Evolutionary conservation across 495 filamentous ascomycete species (phyloP).

Genomic region (Aspergillus ostianus): DNA sequence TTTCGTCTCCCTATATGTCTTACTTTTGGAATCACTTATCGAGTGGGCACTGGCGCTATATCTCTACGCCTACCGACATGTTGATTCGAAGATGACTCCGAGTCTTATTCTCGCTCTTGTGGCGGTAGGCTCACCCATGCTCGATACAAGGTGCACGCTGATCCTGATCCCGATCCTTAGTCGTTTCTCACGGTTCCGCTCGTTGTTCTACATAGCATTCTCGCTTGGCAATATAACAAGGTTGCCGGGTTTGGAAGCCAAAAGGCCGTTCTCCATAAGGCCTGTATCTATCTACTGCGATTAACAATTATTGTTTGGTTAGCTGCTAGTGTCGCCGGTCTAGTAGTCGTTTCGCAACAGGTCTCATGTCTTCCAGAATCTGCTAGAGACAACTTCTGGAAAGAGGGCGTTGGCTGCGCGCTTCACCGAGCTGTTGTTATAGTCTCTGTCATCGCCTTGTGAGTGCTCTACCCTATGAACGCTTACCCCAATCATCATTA

Average conservation of each 20-base stretch:
- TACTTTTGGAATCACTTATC: constrained; percentile 39
- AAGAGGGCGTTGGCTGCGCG: constrained; percentile 40
- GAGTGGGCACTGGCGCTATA: constrained; percentile 40
- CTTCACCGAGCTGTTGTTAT: constrained; percentile 40
- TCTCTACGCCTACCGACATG: constrained; percentile 36
- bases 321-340: constrained; percentile 39
- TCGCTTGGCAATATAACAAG: constrained; percentile 46
- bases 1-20: constrained; percentile 40
- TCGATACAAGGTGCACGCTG: not conserved
- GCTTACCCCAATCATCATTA: constrained; percentile 9
- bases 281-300: constrained; percentile 40
- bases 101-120: constrained; percentile 40
- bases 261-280: constrained; percentile 34
- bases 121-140: constrained; percentile 28
- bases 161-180: constrained; percentile 21
- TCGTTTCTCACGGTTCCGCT: constrained; percentile 41
- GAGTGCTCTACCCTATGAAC: not conserved
- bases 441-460: constrained; percentile 39
- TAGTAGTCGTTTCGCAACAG: constrained; percentile 44
- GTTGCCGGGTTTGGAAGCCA: constrained; percentile 36
- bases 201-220: constrained; percentile 41
- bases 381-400: constrained; percentile 33
- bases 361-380: constrained; percentile 36
- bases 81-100: constrained; percentile 44
- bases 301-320: constrained; percentile 41